A percentile compares a stretch with the other conserved stretches of the same genome.
Evolutionary conservation across 139 green algal species (phyloP).

Genomic region (Coccomyxa sp.): DNA sequence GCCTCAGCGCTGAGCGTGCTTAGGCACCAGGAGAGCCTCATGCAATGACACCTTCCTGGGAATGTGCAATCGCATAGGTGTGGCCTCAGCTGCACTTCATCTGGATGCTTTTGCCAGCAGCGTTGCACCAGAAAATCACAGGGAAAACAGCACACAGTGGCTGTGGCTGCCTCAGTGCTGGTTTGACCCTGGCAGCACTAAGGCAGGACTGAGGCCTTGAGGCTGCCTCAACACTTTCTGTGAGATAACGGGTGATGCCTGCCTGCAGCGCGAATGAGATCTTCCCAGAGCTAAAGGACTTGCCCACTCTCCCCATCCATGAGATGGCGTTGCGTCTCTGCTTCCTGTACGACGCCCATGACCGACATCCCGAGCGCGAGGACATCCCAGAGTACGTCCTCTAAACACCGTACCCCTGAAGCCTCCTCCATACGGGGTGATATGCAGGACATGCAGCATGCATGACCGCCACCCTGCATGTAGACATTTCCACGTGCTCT

Average conservation of each 20-base stretch:
- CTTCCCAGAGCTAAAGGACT: conserved; percentile 4
- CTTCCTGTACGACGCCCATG: conserved; percentile 11
- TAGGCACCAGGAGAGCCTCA: not conserved
- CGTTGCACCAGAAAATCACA: not conserved
- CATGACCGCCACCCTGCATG: not conserved
- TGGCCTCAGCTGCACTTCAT: not conserved
- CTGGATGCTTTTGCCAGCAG: not conserved
- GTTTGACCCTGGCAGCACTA: too few relatives aligned
- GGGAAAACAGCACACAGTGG: not conserved
- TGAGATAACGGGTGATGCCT: too few relatives aligned
- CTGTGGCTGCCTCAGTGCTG: not conserved
- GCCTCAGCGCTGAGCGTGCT: not conserved
- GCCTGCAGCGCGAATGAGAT: conserved; percentile 6
- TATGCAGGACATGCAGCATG: not conserved
- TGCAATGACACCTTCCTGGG: not conserved
- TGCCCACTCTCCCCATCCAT: conserved; percentile 3
- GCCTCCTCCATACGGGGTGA: not conserved
- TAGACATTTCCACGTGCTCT: not conserved
- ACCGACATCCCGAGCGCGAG: not conserved
- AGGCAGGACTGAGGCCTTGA: not conserved
- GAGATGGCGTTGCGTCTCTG: conserved; percentile 17
- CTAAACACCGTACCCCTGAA: too few relatives aligned
- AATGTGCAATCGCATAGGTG: not conserved
- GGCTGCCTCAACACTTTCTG: not conserved
- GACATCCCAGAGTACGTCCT: too few relatives aligned